Base-by-base conservation (phyloP, 306 rosid genomes). In the Potentilla sterilis region DNA sequence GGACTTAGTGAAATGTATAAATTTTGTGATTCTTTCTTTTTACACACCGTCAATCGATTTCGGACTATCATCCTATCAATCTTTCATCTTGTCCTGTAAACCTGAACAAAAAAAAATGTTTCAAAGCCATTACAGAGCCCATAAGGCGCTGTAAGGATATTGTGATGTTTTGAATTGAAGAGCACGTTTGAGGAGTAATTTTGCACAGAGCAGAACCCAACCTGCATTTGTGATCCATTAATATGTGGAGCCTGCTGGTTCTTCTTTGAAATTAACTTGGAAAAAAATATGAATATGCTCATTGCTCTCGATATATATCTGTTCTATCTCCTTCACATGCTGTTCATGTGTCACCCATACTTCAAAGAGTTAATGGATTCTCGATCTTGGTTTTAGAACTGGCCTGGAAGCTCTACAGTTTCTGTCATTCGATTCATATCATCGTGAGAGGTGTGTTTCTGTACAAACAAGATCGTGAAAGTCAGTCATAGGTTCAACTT, bases 261-360 rank as follows among this genome's bases (percentile, higher is more conserved):
- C 62, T 73, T 51, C 11, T 32, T 43, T 46, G 14, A 57, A 42
- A 19, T 32, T 18, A 52, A 62, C 35, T 28, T 19, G 7, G 18
- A 8, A 44, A 59, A 74, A 37, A 18, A 43, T 44, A 44, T 73
- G 32, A 73, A 42, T 62, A 62, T 58, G 28, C 43, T 22, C 28
- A 6, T 4, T 21, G 5, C 43, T 28, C 13, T 44, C 69, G 37
- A 37, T 0, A 6, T 14, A 63, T 73, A 22, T 42, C 3, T 4
- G 46, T 7, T 28, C 35, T 44, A 68, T 35, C 83, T 70, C 49
- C 8, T 37, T 79, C 90, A 89, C 86, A 81, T 79, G 91, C 79
- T 79, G 40, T 66, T 85, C 88, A 86, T 75, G 80, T 77, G 86
- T 58, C 83, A 49, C 85, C 90, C 91, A 84, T 84, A 67, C 87